These are phyloP conservation scores for Pichia kluyveri DNA, from an alignment of 805 yeast species.

Conservation along the genomic window DNA sequence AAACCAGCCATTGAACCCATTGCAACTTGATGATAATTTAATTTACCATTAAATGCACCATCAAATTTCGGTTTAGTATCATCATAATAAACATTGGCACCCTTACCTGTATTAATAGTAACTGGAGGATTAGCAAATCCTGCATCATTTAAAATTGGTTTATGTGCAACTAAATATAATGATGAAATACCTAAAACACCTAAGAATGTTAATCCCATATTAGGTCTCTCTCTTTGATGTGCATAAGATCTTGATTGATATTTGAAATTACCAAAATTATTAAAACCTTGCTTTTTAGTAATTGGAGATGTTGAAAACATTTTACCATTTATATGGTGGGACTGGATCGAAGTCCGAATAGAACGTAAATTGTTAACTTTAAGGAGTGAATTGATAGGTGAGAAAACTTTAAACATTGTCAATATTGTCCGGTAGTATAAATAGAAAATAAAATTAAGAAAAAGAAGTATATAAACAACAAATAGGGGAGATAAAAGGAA, in stretches of 20 bases:
- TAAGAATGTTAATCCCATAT: slow-evolving; percentile 8
- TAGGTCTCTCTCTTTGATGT: slow-evolving; percentile 2
- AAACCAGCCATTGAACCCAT: slow-evolving; percentile 57
- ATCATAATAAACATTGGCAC: slow-evolving; percentile 3
- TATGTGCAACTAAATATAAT: slow-evolving; percentile 10
- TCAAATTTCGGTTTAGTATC: slow-evolving; percentile 19
- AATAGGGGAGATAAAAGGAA: too few species aligned
- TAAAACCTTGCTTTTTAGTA: neutral
- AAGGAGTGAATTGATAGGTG: neutral
- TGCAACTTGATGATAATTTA: slow-evolving; percentile 54
- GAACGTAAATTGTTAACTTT: neutral
- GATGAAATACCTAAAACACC: slow-evolving; percentile 17
- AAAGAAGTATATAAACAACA: too few species aligned
- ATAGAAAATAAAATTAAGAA: too few species aligned
- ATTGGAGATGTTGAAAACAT: neutral
- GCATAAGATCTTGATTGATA: neutral
- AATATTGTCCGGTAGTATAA: neutral
- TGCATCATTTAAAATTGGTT: slow-evolving; percentile 17
- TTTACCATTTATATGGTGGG: neutral
- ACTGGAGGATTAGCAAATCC: slow-evolving; percentile 3
- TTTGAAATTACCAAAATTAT: neutral
- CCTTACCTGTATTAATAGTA: neutral
- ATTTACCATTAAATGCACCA: slow-evolving; percentile 34
- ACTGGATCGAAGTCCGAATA: slow-evolving; percentile 6
- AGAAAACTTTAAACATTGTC: neutral